Percentiles rank a stretch among this genome's conserved stretches.
Conservation (phyloP, 2,329 filamentous ascomycete species). For the Aspergillus proliferans region DNA sequence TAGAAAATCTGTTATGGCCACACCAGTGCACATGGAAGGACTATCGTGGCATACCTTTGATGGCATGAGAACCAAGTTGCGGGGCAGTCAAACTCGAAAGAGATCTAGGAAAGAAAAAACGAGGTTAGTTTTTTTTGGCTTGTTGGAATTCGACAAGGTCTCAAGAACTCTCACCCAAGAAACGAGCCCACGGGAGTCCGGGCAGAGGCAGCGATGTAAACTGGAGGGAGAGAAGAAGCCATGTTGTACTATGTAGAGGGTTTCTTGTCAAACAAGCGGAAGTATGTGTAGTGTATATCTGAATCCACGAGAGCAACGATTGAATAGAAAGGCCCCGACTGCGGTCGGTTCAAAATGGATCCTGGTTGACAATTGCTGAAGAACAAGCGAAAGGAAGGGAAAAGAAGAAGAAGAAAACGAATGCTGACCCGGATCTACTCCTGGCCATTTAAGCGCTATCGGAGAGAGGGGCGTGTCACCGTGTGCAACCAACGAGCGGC, state of each 20-base stretch:
- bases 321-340: too few species aligned
- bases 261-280: neutral
- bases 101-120: constrained; percentile 51
- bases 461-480: neutral
- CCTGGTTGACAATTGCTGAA: neutral
- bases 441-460: neutral
- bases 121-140: constrained; percentile 7
- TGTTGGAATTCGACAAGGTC: constrained; percentile 8
- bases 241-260: constrained; percentile 45
- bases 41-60: constrained; percentile 66
- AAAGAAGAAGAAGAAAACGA: neutral
- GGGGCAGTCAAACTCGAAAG: constrained; percentile 79
- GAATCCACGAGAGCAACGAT: too few species aligned
- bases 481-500: constrained; percentile 2
- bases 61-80: constrained; percentile 82
- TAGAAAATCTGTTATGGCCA: constrained; percentile 1
- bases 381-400: neutral
- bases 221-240: constrained; percentile 67
- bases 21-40: neutral
- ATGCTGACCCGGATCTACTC: neutral
- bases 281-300: too few species aligned
- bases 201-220: constrained; percentile 91
- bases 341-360: too few species aligned
- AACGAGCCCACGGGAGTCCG: constrained; percentile 92
- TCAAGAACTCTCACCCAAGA: constrained; percentile 62